phyloP scores from a whole-genome alignment of 2,329 filamentous ascomycete species.

The Ophiostoma sp. region DNA sequence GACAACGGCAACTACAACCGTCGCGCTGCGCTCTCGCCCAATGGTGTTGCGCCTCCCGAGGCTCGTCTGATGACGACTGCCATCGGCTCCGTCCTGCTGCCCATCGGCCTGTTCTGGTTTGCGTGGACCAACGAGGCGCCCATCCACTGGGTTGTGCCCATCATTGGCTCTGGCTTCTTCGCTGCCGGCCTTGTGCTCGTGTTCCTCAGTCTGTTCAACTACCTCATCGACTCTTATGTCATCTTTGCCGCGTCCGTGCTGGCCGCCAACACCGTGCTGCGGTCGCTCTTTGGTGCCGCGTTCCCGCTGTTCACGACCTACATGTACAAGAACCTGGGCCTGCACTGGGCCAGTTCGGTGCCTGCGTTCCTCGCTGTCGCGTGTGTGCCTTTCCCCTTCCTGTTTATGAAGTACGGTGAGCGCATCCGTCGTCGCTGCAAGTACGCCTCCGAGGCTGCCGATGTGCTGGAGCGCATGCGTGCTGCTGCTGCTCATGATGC shows the following conservation, averaged over 20 bases:
- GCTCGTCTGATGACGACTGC: slow-evolving; percentile 58
- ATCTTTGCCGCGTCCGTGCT: slow-evolving; percentile 72
- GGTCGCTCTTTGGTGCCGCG: slow-evolving; percentile 64
- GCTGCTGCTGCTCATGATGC: slow-evolving; percentile 29
- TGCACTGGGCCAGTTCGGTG: slow-evolving; percentile 69
- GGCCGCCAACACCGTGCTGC: slow-evolving; percentile 65
- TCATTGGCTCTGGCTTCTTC: slow-evolving; percentile 38
- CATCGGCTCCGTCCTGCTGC: slow-evolving; percentile 56
- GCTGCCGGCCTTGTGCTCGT: slow-evolving; percentile 51
- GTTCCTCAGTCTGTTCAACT: slow-evolving; percentile 61
- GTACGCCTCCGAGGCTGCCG: slow-evolving; percentile 62
- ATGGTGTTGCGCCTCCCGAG: slow-evolving; percentile 59
- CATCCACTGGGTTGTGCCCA: slow-evolving; percentile 35
- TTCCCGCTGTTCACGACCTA: slow-evolving; percentile 67
- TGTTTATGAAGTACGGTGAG: slow-evolving; percentile 69
- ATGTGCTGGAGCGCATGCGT: slow-evolving; percentile 47
- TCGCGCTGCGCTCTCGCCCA: slow-evolving; percentile 38
- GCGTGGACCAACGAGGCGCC: slow-evolving; percentile 57
- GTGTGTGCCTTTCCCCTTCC: slow-evolving; percentile 67
- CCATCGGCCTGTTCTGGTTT: slow-evolving; percentile 62
- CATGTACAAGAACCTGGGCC: slow-evolving; percentile 56
- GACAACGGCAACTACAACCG: slow-evolving; percentile 51
- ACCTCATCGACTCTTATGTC: slow-evolving; percentile 64
- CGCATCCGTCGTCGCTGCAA: slow-evolving; percentile 61
- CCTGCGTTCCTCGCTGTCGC: slow-evolving; percentile 68